Conservation (phyloP, 2,329 filamentous ascomycete species). For the Colletotrichum siamense region DNA sequence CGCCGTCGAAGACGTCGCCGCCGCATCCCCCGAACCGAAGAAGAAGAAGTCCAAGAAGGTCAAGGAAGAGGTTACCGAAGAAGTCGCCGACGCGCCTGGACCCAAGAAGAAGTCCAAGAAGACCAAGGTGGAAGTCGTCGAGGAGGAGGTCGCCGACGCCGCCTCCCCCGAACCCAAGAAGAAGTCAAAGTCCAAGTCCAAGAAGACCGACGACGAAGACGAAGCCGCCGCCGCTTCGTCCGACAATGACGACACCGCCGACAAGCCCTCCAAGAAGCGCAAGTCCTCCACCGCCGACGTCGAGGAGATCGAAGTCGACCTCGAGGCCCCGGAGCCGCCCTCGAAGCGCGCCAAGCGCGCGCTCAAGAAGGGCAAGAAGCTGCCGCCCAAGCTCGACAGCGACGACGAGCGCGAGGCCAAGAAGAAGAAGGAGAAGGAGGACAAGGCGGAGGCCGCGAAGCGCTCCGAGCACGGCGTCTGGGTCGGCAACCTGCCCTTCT, state of each 20-base stretch:
- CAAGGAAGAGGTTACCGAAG: not conserved
- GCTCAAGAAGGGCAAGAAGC: constrained; percentile 80
- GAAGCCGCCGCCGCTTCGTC: not conserved
- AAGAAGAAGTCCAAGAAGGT: not conserved
- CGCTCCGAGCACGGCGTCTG: constrained; percentile 88
- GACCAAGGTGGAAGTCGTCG: constrained; percentile 68
- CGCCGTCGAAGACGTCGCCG: not conserved
- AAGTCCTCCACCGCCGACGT: constrained; percentile 59
- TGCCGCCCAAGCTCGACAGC: constrained; percentile 50
- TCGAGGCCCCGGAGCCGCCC: constrained; percentile 87
- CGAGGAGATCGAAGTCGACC: constrained; percentile 86
- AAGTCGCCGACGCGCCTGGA: not conserved
- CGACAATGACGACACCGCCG: not conserved
- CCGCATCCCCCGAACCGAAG: not conserved
- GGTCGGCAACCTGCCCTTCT: constrained; percentile 96
- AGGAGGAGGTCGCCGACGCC: constrained; percentile 85
- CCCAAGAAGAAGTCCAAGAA: constrained; percentile 57
- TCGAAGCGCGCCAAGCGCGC: constrained; percentile 93
- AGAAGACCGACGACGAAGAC: not conserved
- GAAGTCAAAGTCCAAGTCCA: not conserved
- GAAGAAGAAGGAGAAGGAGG: constrained; percentile 42
- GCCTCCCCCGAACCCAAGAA: not conserved
- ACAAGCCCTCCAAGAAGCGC: constrained; percentile 65
- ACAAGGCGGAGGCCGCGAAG: constrained; percentile 43
- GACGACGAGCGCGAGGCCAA: constrained; percentile 45